Conservation (phyloP, 805 yeast species). For the Hanseniaspora valbyensis region DNA sequence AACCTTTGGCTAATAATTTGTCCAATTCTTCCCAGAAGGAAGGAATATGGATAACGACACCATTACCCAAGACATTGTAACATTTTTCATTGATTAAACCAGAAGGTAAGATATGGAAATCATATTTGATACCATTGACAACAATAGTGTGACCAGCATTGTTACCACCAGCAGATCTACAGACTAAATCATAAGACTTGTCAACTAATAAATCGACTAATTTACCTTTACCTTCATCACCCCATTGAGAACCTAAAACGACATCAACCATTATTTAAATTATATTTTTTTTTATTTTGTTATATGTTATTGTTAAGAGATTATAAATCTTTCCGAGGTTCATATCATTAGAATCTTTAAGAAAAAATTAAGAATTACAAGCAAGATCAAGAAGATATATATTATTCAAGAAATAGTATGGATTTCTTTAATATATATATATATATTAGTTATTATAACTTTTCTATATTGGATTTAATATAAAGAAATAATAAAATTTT, state of each 20-base stretch:
- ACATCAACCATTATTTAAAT: constrained; percentile 40
- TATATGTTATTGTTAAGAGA: not conserved
- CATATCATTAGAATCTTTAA: not conserved
- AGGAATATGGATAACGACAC: constrained; percentile 93
- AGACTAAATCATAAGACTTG: constrained; percentile 79
- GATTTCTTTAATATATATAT: too few relatives aligned
- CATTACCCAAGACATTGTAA: constrained; percentile 81
- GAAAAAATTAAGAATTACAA: too few relatives aligned
- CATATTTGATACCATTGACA: constrained; percentile 77
- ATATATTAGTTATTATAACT: too few relatives aligned
- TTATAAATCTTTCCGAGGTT: not conserved
- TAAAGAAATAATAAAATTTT: too few relatives aligned
- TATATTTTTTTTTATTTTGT: not conserved
- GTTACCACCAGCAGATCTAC: constrained; percentile 97
- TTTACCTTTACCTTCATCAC: constrained; percentile 99
- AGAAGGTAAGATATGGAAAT: constrained; percentile 97
- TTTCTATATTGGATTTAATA: too few relatives aligned
- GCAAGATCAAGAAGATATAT: too few relatives aligned
- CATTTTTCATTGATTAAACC: constrained; percentile 95
- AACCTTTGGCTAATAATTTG: constrained; percentile 70
- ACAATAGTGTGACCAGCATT: constrained; percentile 99
- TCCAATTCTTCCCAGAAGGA: constrained; percentile 81
- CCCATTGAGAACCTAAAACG: constrained; percentile 98
- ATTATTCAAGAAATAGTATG: too few relatives aligned
- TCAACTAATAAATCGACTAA: constrained; percentile 92